Conservation (phyloP, 495 filamentous ascomycete genomes). For the Xanthoparmelia taractica region DNA sequence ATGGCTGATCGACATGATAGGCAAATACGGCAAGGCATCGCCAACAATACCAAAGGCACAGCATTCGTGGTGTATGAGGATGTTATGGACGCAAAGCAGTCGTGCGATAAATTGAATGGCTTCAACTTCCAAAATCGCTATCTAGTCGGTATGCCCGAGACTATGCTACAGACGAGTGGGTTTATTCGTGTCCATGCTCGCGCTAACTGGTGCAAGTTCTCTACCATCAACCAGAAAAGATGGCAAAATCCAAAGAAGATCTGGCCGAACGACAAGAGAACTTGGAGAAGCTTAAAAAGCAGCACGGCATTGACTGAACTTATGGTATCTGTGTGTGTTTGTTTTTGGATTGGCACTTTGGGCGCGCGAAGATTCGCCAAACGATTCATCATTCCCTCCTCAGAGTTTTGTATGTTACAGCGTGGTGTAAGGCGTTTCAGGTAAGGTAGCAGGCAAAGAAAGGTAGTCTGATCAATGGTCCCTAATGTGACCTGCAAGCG, state of each 20-base stretch:
- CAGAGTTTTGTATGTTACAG: neutral
- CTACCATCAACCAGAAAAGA: slow-evolving; percentile 98
- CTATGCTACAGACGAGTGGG: neutral
- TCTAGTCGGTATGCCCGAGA: slow-evolving; percentile 73
- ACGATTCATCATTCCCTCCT: neutral
- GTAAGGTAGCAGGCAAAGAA: neutral
- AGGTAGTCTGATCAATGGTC: neutral
- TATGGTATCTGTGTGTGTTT: neutral
- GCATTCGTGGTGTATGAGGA: slow-evolving; percentile 99
- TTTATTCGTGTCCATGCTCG: slow-evolving; percentile 1
- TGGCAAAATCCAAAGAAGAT: slow-evolving; percentile 85
- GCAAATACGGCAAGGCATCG: slow-evolving; percentile 97
- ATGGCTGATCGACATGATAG: slow-evolving; percentile 36
- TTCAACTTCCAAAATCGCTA: slow-evolving; percentile 99
- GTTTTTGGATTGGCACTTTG: neutral
- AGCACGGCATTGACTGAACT: slow-evolving; percentile 94
- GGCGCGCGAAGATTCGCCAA: neutral
- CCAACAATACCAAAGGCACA: slow-evolving; percentile 94
- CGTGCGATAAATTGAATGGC: slow-evolving; percentile 98
- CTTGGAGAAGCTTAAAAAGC: slow-evolving; percentile 93
- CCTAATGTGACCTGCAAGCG: neutral
- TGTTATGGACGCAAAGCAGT: slow-evolving; percentile 96
- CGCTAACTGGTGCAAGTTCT: slow-evolving; percentile 55
- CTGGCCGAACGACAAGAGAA: slow-evolving; percentile 89
- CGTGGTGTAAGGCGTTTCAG: neutral